Base-by-base conservation (phyloP, 192 early-diverging fungal species). In the Podila epicladia region DNA sequence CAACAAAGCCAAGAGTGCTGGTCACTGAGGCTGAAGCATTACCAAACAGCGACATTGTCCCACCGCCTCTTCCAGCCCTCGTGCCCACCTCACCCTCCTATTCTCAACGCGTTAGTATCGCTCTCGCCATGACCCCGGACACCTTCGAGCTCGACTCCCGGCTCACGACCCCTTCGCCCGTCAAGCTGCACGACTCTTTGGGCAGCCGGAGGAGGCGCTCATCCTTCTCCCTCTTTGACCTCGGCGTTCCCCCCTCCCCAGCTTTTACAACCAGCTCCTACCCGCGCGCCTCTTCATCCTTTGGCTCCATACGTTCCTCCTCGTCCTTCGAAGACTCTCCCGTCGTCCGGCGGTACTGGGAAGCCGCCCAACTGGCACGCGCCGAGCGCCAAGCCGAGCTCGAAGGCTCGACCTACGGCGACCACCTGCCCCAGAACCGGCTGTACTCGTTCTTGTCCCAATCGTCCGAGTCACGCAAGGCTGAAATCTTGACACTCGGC, bases 401-500 rank as follows among this genome's bases (percentile, higher is more conserved):
- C 7, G 63, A 65, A 4, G 74, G 67, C 1, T 75, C 65, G 28
- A 45, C 62, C 24, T 74, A 62, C 62, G 73, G 65, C 17, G 61
- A 61, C 37, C 58, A 69, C 24, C 59, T 32, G 31, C 59, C 24
- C 17, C 59, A 61, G 29, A 32, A 37, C 33, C 33, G 31, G 22
- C 19, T 63, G 13, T 49, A 61, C 3, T 73, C 77, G 12, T 37
- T 63, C 31, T 69, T 71, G 3, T 80, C 77, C 2, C 59, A 61
- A 5, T 61, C 59, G 15, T 61, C 59, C 31, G 38, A 69, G 37
- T 80, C 77, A 0, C 77, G 71, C 9, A 72, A 80, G 38, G 77
- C 77, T 1, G 77, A 80, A n/a, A 80, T 80, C 33, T 2, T 80
- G 38, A 68, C 51, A 9, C 22, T 65, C 2, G 70, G 67, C 17